Percentiles rank a stretch among this genome's conserved stretches.
Conservation (phyloP, 2,329 filamentous ascomycete genomes). For the Hymenoscyphus salicellus region DNA sequence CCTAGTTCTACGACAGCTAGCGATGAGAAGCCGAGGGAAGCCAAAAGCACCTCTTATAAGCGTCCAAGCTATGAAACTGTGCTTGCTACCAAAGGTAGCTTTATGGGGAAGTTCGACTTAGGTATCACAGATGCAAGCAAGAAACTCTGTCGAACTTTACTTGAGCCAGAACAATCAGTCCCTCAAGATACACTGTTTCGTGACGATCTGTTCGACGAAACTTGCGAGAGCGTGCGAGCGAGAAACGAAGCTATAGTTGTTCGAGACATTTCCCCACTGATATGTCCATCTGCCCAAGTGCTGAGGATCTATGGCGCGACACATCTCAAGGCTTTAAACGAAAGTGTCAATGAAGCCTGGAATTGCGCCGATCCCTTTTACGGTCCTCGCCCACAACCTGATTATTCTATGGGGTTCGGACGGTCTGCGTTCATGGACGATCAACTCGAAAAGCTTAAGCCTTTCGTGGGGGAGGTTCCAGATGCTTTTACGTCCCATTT, state of each 20-base stretch:
- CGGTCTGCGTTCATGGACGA: constrained; percentile 29
- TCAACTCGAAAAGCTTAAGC: constrained; percentile 34
- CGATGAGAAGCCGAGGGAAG: too few species aligned
- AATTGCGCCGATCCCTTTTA: too few species aligned
- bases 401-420: constrained; percentile 6
- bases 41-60: too few species aligned
- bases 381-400: too few species aligned
- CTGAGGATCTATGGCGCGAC: too few species aligned
- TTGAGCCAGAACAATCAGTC: constrained; percentile 31
- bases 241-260: constrained; percentile 20
- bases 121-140: constrained; percentile 38
- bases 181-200: constrained; percentile 23
- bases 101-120: too few species aligned
- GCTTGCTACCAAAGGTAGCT: too few species aligned
- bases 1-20: too few species aligned
- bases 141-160: constrained; percentile 32
- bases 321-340: too few species aligned
- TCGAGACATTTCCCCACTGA: constrained; percentile 37
- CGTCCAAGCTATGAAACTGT: too few species aligned
- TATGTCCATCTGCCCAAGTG: too few species aligned
- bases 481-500: constrained; percentile 36
- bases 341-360: too few species aligned
- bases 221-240: constrained; percentile 32
- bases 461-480: constrained; percentile 18
- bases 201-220: constrained; percentile 25